phyloP scores from a whole-genome alignment of 2,329 filamentous ascomycete species.

The Geosmithia morbida region DNA sequence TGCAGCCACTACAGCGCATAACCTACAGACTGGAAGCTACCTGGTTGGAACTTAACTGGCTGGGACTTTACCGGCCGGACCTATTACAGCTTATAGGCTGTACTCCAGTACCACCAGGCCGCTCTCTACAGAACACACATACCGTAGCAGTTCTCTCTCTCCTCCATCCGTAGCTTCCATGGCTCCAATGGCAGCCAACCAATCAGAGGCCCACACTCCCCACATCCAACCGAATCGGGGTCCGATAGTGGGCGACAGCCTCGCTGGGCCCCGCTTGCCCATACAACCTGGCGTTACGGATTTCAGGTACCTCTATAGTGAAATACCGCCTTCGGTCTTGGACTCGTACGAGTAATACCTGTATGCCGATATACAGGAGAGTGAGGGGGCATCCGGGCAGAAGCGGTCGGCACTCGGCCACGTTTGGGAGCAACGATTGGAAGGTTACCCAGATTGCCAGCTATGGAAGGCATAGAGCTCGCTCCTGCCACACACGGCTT shows the following conservation, averaged over 20 bases:
- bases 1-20: too few relatives aligned
- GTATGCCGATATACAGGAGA: neutral
- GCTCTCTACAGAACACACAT: too few relatives aligned
- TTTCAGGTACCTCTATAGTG: neutral
- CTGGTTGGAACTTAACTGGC: too few relatives aligned
- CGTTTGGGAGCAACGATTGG: too few relatives aligned
- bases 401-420: too few relatives aligned
- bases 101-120: too few relatives aligned
- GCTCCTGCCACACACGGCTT: neutral
- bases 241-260: conserved; percentile 1
- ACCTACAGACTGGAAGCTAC: too few relatives aligned
- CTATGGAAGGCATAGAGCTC: neutral
- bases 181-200: neutral
- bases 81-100: too few relatives aligned
- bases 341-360: neutral
- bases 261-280: neutral
- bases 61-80: too few relatives aligned
- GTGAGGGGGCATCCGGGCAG: too few relatives aligned
- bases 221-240: neutral
- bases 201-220: neutral
- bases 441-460: too few relatives aligned
- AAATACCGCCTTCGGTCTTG: neutral
- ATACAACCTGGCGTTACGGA: neutral
- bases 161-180: neutral
- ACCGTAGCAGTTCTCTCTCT: neutral